Percentiles rank a stretch among this genome's conserved stretches.
Conservation (phyloP, 2,329 filamentous ascomycete species). For the Epicoccum nigrum region DNA sequence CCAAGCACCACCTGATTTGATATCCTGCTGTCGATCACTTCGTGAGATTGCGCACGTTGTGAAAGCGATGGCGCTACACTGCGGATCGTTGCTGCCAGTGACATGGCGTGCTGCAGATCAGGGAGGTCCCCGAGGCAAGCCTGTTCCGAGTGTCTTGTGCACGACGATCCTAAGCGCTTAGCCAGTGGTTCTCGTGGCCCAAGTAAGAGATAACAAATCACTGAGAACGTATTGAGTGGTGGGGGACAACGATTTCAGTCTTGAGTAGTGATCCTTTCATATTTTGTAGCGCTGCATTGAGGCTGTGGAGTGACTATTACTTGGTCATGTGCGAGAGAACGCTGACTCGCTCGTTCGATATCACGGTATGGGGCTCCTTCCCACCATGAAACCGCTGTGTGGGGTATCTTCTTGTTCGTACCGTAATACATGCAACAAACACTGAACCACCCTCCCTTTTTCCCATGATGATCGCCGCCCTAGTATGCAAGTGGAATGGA, state of each 20-base stretch:
- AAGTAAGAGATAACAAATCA: conserved; percentile 2
- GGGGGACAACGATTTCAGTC: conserved; percentile 2
- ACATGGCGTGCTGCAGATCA: conserved; percentile 13
- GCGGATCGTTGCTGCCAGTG: conserved; percentile 8
- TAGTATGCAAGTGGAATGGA: conserved; percentile 9
- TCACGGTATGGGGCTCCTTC: conserved; percentile 10
- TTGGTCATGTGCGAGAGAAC: neutral
- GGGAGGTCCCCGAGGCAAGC: neutral
- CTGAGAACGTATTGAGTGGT: too few relatives aligned
- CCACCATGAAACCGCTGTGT: conserved; percentile 17
- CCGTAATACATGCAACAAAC: conserved; percentile 7
- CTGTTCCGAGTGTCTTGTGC: neutral
- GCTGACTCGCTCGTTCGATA: conserved; percentile 14
- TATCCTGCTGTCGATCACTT: conserved; percentile 5
- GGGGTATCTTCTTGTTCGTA: conserved; percentile 18
- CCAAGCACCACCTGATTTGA: conserved; percentile 4
- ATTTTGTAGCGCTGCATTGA: conserved; percentile 3
- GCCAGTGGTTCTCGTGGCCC: conserved; percentile 1
- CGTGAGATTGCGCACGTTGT: conserved; percentile 12
- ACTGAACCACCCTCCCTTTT: neutral
- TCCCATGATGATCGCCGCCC: conserved; percentile 5
- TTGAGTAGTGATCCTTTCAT: conserved; percentile 7
- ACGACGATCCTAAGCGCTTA: conserved; percentile 8
- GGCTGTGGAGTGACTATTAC: neutral
- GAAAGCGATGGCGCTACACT: conserved; percentile 10